phyloP scores from a whole-genome alignment of 2,329 filamentous ascomycete species.

The Pseudogymnoascus sp. region DNA sequence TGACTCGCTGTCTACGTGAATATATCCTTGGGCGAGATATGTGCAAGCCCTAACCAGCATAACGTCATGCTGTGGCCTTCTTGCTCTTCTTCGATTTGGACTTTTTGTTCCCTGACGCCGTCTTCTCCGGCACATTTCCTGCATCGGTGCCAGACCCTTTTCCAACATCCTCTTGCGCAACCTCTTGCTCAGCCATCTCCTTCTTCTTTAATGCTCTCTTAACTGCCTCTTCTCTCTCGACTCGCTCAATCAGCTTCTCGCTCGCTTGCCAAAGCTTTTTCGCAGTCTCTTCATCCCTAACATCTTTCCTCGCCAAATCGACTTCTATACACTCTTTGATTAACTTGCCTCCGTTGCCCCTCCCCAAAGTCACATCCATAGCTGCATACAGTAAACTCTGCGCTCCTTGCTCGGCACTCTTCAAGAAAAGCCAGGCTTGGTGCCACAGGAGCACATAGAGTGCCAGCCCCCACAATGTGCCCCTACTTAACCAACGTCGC shows the following conservation, averaged over 20 bases:
- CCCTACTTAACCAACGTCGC: slow-evolving; percentile 77
- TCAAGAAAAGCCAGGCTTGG: slow-evolving; percentile 80
- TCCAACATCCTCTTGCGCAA: slow-evolving; percentile 20
- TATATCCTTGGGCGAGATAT: neutral
- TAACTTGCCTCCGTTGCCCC: slow-evolving; percentile 59
- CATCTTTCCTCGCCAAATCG: slow-evolving; percentile 62
- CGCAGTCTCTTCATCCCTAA: slow-evolving; percentile 70
- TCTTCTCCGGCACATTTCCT: slow-evolving; percentile 1
- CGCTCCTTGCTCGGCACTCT: slow-evolving; percentile 74
- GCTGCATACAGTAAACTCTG: slow-evolving; percentile 80
- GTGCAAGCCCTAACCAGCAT: neutral
- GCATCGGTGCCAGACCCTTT: slow-evolving; percentile 3
- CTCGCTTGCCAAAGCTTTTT: slow-evolving; percentile 87
- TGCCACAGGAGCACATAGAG: slow-evolving; percentile 73
- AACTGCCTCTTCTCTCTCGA: slow-evolving; percentile 71
- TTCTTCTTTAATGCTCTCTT: slow-evolving; percentile 35
- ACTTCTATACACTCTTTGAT: slow-evolving; percentile 86
- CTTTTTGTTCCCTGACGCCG: slow-evolving; percentile 2
- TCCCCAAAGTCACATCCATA: slow-evolving; percentile 69
- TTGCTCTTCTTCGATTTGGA: neutral
- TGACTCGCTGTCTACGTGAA: neutral
- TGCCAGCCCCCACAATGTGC: slow-evolving; percentile 71
- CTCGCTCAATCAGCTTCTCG: slow-evolving; percentile 72
- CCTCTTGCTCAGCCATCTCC: slow-evolving; percentile 29
- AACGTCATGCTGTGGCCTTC: neutral